These are phyloP conservation scores for Calocybe cyanea DNA, from an alignment of 768 basidiomycete genomes.

Conservation along the genomic window DNA sequence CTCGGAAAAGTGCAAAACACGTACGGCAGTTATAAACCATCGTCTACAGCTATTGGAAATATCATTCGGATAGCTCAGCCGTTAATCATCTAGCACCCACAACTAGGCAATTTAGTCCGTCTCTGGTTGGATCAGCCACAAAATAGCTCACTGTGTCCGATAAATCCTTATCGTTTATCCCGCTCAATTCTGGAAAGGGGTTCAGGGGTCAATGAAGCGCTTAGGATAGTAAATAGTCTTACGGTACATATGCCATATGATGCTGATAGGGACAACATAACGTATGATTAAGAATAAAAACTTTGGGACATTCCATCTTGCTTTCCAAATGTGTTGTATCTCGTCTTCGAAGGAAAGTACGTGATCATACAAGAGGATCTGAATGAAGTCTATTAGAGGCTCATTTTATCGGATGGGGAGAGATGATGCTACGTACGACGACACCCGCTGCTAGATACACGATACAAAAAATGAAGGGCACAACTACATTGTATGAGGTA, in stretches of 20 bases:
- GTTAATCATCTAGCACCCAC: conserved; percentile 7
- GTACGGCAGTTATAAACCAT: no score
- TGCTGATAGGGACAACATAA: conserved; percentile 29
- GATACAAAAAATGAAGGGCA: background rate
- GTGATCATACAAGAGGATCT: conserved; percentile 41
- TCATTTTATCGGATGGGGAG: no score
- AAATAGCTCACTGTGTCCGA: background rate
- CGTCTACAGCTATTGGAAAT: no score
- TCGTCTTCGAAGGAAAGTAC: conserved; percentile 36
- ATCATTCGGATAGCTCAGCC: no score
- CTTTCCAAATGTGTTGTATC: conserved; percentile 36
- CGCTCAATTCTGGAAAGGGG: conserved; percentile 2
- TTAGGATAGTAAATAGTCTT: background rate
- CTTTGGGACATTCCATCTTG: conserved; percentile 32
- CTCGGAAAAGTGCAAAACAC: no score
- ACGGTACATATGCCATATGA: conserved; percentile 18
- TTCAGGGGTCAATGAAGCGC: background rate
- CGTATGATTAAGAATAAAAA: conserved; percentile 36
- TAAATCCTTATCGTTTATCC: background rate
- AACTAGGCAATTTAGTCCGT: conserved; percentile 5
- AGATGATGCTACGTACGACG: conserved; percentile 2
- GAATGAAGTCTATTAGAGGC: background rate
- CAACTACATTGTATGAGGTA: background rate
- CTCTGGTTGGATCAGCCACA: no score
- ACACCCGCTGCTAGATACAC: conserved; percentile 8